A percentile compares a stretch with the other conserved stretches of the same genome.
These are phyloP conservation scores for Eudorina sp. DNA, from an alignment of 139 green algal genomes.

Conservation along the genomic window DNA sequence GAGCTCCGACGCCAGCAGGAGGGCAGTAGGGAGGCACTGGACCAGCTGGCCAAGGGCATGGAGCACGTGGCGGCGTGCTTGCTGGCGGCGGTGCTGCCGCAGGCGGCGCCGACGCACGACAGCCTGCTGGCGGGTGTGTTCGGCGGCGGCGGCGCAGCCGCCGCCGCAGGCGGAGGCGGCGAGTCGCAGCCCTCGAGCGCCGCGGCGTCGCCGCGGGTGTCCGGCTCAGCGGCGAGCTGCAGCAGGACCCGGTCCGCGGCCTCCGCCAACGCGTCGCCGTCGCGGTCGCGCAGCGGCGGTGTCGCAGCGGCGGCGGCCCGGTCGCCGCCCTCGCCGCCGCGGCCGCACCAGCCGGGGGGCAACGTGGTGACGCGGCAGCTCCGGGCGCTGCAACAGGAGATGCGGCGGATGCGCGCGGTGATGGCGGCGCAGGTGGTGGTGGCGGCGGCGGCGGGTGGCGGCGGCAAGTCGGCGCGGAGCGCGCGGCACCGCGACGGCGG, in stretches of 20 bases:
- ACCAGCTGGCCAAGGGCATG: slow-evolving; percentile 23
- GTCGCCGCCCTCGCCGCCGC: not conserved
- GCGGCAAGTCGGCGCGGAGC: not conserved
- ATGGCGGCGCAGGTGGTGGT: not conserved
- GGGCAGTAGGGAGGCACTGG: not conserved
- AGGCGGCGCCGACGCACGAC: no score
- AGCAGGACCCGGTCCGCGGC: not conserved
- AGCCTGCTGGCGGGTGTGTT: no score
- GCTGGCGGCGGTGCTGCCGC: not conserved
- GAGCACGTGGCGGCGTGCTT: slow-evolving; percentile 31
- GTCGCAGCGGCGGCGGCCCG: not conserved
- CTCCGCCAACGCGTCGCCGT: not conserved
- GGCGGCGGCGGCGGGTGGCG: not conserved
- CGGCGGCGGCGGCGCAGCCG: not conserved
- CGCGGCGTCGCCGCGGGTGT: not conserved
- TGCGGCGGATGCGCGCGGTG: slow-evolving; percentile 15
- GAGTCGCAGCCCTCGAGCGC: not conserved
- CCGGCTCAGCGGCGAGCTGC: no score
- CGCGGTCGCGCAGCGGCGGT: not conserved
- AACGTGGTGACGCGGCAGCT: slow-evolving; percentile 30
- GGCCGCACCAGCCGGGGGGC: not conserved
- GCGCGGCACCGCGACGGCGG: not conserved
- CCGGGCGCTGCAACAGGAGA: slow-evolving; percentile 41
- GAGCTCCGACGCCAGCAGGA: not conserved
- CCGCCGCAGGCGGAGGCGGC: not conserved